These are phyloP conservation scores for Alloteropsis semialata DNA, from an alignment of 176 grass and related monocot genomes.

Conservation along the genomic window DNA sequence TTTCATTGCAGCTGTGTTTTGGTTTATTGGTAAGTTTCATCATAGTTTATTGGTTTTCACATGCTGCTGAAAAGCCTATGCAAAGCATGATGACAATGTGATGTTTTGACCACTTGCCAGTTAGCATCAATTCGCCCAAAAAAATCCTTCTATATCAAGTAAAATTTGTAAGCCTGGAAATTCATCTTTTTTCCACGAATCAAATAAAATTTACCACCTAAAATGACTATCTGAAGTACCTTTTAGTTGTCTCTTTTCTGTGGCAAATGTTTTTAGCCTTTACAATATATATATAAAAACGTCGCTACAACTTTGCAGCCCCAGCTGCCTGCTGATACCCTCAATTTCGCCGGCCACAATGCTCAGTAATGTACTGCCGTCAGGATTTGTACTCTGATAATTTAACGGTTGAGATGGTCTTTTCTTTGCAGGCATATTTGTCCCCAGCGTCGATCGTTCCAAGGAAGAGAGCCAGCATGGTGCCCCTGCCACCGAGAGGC, in stretches of 20 bases:
- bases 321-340: not conserved
- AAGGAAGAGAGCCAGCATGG: conserved; percentile 55
- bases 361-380: not conserved
- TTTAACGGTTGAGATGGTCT: not conserved
- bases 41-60: not conserved
- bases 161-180: not conserved
- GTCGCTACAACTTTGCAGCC: not conserved
- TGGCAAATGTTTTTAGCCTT: not conserved
- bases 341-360: not conserved
- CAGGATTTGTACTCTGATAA: not conserved
- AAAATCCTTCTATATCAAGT: not conserved
- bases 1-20: conserved; percentile 67
- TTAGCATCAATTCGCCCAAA: not conserved
- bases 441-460: conserved; percentile 76
- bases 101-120: not conserved
- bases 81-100: not conserved
- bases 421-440: conserved; percentile 71
- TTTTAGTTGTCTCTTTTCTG: not conserved
- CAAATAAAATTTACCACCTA: not conserved
- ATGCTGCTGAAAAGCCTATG: not conserved
- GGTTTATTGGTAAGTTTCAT: conserved; percentile 71
- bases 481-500: conserved; percentile 44
- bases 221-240: not conserved
- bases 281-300: not conserved
- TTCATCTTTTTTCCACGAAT: not conserved